These are phyloP conservation scores for Yamadazyma conglobata DNA, from an alignment of 1,139 yeast species.

Conservation along the genomic window DNA sequence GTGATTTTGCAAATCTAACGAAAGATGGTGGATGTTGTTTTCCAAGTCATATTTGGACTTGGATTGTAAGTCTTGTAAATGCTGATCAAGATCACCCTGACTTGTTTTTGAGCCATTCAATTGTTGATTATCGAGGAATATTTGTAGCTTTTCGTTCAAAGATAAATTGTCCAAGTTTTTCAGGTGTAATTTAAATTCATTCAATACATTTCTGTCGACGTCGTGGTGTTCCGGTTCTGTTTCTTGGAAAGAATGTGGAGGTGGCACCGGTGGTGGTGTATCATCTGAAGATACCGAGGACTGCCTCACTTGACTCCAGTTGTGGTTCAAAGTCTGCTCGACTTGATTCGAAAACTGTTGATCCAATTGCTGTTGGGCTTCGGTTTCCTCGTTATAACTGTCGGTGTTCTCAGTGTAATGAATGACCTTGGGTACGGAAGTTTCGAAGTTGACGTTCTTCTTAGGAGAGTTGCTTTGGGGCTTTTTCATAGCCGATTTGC, in stretches of 20 bases:
- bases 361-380: slow-evolving; percentile 7
- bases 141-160: slow-evolving; percentile 38
- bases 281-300: slow-evolving; percentile 15
- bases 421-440: slow-evolving; percentile 33
- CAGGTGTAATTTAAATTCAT: slow-evolving; percentile 23
- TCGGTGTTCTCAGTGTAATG: slow-evolving; percentile 23
- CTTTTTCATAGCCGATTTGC: slow-evolving; percentile 41
- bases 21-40: slow-evolving; percentile 35
- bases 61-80: slow-evolving; percentile 29
- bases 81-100: slow-evolving; percentile 33
- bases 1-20: slow-evolving; percentile 30
- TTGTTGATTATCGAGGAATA: slow-evolving; percentile 21
- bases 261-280: slow-evolving; percentile 31
- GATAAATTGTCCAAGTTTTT: slow-evolving; percentile 32
- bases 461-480: slow-evolving; percentile 31
- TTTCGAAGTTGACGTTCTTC: slow-evolving; percentile 38
- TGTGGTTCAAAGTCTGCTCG: slow-evolving; percentile 19
- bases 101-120: slow-evolving; percentile 6
- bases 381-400: slow-evolving; percentile 8
- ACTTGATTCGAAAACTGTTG: slow-evolving; percentile 11
- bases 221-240: slow-evolving; percentile 18
- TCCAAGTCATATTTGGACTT: slow-evolving; percentile 28
- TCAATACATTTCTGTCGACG: slow-evolving; percentile 21
- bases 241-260: slow-evolving; percentile 21
- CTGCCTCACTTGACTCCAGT: slow-evolving; percentile 23